Evolutionary conservation across 345 rosid species (phyloP).

Genomic region (Sonneratia alba): DNA sequence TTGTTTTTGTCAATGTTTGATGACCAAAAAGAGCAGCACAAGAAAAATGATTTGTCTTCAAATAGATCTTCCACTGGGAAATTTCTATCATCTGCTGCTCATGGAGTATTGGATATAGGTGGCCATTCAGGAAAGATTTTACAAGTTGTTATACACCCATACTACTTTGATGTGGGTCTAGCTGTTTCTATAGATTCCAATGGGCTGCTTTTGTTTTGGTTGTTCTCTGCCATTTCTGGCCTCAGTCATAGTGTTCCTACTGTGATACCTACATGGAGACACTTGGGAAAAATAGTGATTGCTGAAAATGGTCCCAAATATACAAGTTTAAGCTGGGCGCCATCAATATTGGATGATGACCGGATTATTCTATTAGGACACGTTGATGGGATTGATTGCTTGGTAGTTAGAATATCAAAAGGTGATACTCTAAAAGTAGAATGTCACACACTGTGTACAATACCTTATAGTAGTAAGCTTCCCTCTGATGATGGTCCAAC

Average conservation of each 20-base stretch:
- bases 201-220: conserved; percentile 72
- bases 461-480: conserved; percentile 42
- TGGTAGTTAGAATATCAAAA: conserved; percentile 44
- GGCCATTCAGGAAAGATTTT: conserved; percentile 64
- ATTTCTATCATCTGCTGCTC: conserved; percentile 20
- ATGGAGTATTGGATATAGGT: conserved; percentile 33
- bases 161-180: conserved; percentile 34
- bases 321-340: conserved; percentile 81
- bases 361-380: conserved; percentile 60
- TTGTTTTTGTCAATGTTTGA: conserved; percentile 46
- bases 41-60: conserved; percentile 25
- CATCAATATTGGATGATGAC: conserved; percentile 46
- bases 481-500: conserved; percentile 46
- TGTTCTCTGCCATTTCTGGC: conserved; percentile 32
- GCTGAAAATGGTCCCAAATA: conserved; percentile 30
- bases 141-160: conserved; percentile 57
- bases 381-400: conserved; percentile 72
- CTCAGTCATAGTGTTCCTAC: conserved; percentile 33
- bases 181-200: conserved; percentile 72
- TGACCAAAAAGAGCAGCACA: conserved; percentile 20
- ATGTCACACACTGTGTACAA: conserved; percentile 54
- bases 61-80: conserved; percentile 22
- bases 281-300: conserved; percentile 44
- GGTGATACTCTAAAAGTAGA: conserved; percentile 21
- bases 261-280: conserved; percentile 46